Base-by-base conservation (phyloP, 768 basidiomycete species). In the Tylopilus intermedius region DNA sequence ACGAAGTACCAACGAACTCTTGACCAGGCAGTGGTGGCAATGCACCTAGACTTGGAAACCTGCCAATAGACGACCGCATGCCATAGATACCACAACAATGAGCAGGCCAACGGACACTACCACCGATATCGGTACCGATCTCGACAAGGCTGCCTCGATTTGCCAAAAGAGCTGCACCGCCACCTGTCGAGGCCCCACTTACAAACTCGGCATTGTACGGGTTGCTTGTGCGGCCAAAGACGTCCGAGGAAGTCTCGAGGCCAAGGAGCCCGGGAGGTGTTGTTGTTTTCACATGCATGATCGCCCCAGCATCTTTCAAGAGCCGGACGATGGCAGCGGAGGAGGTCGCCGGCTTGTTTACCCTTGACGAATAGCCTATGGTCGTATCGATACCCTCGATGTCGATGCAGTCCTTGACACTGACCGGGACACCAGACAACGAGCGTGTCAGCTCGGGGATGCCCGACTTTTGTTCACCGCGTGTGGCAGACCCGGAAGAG, bases 121-220 rank as follows among this genome's bases (percentile, higher is more conserved):
- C 80, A 1, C 78, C 79, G 15, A 80, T 61, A 54, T 80, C 79
- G 5, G 77, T 74, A 7, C 74, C 70, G 29, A 80, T 67, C 44
- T 78, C 79, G 51, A 81, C 62, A 18, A 72, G 63, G 22, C 68
- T 66, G 8, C 79, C 79, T 10, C 72, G 71, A 33, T 67, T 62
- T 0, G 79, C 79, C 3, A 80, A 60, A 18, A 81, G 67, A 8
- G 80, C 77, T 1, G 67, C 73, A 21, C 79, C 80, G 6, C 79
- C 79, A 26, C 79, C 79, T 0, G 76, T 77, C 0, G 79, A 80
- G 24, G 76, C 79, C 5, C 79, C 79, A 10, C 71, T 70, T 1
- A 60, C 64, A 48, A 69, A 73, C 7, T 69, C 67, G 5, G 64
- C 53, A 51, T 78, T 77, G 62, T 76, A 73, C 0, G 79, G 79